These are phyloP conservation scores for Cryphonectria carpinicola DNA, from an alignment of 2,329 filamentous ascomycete genomes.

Conservation along the genomic window DNA sequence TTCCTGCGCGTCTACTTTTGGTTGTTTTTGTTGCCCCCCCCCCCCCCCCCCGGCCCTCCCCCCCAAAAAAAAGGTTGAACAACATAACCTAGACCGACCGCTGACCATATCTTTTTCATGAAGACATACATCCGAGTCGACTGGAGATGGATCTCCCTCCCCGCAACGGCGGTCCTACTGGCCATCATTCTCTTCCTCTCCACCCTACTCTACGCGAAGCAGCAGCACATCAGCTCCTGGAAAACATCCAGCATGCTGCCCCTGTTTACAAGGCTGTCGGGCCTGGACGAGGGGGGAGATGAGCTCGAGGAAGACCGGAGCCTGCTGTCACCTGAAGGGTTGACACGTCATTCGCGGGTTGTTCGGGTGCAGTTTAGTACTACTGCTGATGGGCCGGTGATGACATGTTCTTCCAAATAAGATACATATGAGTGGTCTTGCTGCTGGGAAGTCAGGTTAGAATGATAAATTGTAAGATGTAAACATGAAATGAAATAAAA, in stretches of 20 bases:
- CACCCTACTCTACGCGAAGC: not conserved
- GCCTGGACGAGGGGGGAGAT: not conserved
- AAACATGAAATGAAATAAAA: not conserved
- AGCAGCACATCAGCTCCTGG: conserved; percentile 1
- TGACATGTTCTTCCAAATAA: not conserved
- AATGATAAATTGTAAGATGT: not conserved
- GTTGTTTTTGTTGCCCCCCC: no score
- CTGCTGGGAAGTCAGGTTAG: not conserved
- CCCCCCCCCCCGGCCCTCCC: no score
- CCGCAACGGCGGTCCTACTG: not conserved
- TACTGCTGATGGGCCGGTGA: not conserved
- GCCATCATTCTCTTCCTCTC: not conserved
- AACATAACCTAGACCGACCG: not conserved
- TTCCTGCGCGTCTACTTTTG: no score
- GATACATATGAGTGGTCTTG: no score
- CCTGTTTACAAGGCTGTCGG: not conserved
- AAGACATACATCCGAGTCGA: conserved; percentile 5
- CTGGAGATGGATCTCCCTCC: conserved; percentile 1
- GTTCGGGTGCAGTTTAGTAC: not conserved
- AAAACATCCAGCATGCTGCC: not conserved
- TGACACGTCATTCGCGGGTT: not conserved
- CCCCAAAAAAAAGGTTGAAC: not conserved
- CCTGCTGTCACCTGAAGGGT: not conserved
- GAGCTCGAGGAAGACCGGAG: not conserved
- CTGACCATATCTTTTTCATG: not conserved